Base-by-base conservation (phyloP, 2,329 filamentous ascomycete species). In the Penicillium psychrosexuale region DNA sequence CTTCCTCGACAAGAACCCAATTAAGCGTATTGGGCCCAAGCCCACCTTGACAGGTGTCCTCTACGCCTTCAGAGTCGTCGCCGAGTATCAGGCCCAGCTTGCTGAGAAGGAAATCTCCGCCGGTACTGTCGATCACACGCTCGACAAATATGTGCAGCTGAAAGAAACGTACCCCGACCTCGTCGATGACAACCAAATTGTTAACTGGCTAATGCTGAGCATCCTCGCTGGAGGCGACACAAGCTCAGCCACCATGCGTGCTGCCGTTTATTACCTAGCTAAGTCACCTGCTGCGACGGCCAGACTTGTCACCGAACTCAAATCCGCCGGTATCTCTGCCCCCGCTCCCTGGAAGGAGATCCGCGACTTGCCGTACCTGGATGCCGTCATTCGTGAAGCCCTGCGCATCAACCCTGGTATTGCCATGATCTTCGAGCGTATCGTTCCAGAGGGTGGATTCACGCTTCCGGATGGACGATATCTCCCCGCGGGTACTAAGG, bases 351-450 rank as follows among this genome's bases (percentile, higher is more conserved):
- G 58, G 56, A 61, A 60, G 24, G 30, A 54, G 0, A 60, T 66
- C 17, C 59, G 60, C 8, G 50, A 53, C 8, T 48, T 68, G 0
- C 64, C 66, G 0, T 82, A 82, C 61, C 74, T 84, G 9, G 72
- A 79, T 40, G 81, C 81, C 3, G 76, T 81, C 2, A 72, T 84
- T 19, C 78, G 76, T 19, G 83, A 85, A 65, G 71, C 77, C 0
- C 67, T 79, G 58, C 75, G 81, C 3, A 66, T 82, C 11, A 78
- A 82, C 58, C 80, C 81, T 1, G 74, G 72, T 2, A 70, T 82
- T 2, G 76, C 72, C 9, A 73, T 82, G 59, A 64, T 76, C 0
- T 77, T 82, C 15, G 79, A 83, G 62, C 78, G 82, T 1, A 65
- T 78, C 0, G 81, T 79, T 0, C 81, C 80, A 1, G 53, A 59